Percentiles rank a stretch among this genome's conserved stretches.
Evolutionary conservation across 176 grass and related monocot genomes (phyloP).

Genomic region (Luzula sylvatica): DNA sequence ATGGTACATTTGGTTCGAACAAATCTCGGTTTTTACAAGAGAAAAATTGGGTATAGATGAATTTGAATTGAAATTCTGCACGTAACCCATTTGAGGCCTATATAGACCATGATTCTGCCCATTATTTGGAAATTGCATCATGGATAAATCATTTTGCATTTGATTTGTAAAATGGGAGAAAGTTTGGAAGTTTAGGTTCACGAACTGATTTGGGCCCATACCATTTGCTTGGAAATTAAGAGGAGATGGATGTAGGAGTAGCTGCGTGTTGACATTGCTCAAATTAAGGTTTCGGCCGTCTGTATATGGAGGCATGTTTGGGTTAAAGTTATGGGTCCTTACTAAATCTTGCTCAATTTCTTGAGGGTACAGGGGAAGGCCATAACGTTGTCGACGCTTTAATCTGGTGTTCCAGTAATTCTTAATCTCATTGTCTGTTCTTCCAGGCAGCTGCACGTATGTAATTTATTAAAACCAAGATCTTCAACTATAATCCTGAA

Average conservation of each 20-base stretch:
- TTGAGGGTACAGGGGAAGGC: constrained; percentile 46
- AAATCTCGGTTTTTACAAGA: constrained; percentile 15
- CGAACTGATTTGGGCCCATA: constrained; percentile 5
- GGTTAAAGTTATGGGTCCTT: constrained; percentile 9
- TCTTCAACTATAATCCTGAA: background rate
- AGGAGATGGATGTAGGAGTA: constrained; percentile 22
- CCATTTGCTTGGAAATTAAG: constrained; percentile 10
- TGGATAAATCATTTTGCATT: constrained; percentile 12
- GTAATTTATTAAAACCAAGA: background rate
- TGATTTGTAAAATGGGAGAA: constrained; percentile 7
- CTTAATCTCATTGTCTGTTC: constrained; percentile 93
- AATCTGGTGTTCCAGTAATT: constrained; percentile 84
- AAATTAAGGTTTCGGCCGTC: background rate
- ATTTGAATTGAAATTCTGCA: constrained; percentile 2
- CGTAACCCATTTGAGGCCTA: constrained; percentile 9
- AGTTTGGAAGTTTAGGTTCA: constrained; percentile 13
- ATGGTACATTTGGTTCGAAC: constrained; percentile 12
- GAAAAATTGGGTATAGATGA: constrained; percentile 7
- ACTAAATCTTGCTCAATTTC: constrained; percentile 44
- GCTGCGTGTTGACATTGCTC: background rate
- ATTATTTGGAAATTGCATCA: constrained; percentile 6
- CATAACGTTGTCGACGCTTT: constrained; percentile 64
- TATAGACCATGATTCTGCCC: constrained; percentile 8
- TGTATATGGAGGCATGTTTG: constrained; percentile 16
- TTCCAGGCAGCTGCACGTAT: constrained; percentile 53